phyloP scores from a whole-genome alignment of 768 basidiomycete genomes.

The Collybia mongolica region DNA sequence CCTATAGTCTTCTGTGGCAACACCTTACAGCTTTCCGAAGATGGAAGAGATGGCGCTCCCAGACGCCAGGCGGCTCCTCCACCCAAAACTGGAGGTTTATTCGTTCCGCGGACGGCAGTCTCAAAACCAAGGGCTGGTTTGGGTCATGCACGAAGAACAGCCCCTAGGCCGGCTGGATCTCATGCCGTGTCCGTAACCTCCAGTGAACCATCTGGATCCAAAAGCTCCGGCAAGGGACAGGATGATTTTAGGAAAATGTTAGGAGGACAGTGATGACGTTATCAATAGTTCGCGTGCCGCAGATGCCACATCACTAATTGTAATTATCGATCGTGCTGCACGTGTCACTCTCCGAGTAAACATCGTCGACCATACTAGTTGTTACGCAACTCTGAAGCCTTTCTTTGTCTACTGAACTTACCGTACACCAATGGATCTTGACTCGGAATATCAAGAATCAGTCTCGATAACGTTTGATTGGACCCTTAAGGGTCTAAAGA shows the following conservation, averaged over 20 bases:
- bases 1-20: conserved; percentile 70
- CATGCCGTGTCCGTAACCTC: conserved; percentile 16
- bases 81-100: conserved; percentile 46
- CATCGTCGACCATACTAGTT: too few relatives aligned
- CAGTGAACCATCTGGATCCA: conserved; percentile 18
- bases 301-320: neutral
- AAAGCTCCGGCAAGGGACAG: conserved; percentile 52
- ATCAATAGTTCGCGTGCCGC: neutral
- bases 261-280: conserved; percentile 17
- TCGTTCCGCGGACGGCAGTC: conserved; percentile 64
- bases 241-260: conserved; percentile 89
- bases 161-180: conserved; percentile 12
- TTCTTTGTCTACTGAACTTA: too few relatives aligned
- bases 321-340: too few relatives aligned
- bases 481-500: conserved; percentile 69
- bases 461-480: conserved; percentile 70
- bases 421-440: conserved; percentile 15
- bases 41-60: conserved; percentile 33
- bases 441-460: conserved; percentile 48
- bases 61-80: conserved; percentile 30
- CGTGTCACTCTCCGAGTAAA: neutral
- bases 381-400: too few relatives aligned
- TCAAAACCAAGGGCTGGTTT: conserved; percentile 74
- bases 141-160: conserved; percentile 50
- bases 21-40: conserved; percentile 59